Conservation (phyloP, 2,329 filamentous ascomycete species). For the Aspergillus terreus region DNA sequence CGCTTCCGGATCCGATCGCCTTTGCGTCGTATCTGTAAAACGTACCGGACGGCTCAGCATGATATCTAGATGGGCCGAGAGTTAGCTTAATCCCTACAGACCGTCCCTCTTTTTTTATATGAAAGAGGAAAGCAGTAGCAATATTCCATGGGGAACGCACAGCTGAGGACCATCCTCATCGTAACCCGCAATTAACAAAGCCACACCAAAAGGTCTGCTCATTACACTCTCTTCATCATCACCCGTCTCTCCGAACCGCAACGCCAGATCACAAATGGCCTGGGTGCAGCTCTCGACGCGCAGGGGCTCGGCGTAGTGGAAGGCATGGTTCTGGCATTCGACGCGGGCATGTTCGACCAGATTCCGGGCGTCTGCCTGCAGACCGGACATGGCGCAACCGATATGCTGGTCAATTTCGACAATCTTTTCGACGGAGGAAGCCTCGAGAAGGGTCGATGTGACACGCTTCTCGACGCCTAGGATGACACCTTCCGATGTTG, state of each 20-base stretch:
- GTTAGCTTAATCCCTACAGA: no score
- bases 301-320: constrained; percentile 95
- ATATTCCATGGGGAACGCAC: constrained; percentile 41
- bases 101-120: no score
- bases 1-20: constrained; percentile 94
- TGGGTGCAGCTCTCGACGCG: constrained; percentile 97
- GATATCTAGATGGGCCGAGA: constrained; percentile 58
- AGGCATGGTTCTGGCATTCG: constrained; percentile 93
- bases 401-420: constrained; percentile 99
- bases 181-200: constrained; percentile 90
- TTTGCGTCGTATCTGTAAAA: constrained; percentile 99
- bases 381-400: constrained; percentile 95
- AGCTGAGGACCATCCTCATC: constrained; percentile 96
- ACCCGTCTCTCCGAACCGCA: constrained; percentile 94
- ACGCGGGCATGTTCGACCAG: constrained; percentile 98
- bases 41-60: constrained; percentile 94
- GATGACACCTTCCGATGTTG: constrained; percentile 90
- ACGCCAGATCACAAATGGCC: constrained; percentile 93
- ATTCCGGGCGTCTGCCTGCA: constrained; percentile 94
- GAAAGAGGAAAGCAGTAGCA: background rate
- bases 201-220: constrained; percentile 94
- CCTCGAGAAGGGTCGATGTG: constrained; percentile 94
- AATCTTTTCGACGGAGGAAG: constrained; percentile 98
- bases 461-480: constrained; percentile 99
- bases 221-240: constrained; percentile 99